phyloP scores from a whole-genome alignment of 2,329 filamentous ascomycete species.

The Monilinia fructigena region DNA sequence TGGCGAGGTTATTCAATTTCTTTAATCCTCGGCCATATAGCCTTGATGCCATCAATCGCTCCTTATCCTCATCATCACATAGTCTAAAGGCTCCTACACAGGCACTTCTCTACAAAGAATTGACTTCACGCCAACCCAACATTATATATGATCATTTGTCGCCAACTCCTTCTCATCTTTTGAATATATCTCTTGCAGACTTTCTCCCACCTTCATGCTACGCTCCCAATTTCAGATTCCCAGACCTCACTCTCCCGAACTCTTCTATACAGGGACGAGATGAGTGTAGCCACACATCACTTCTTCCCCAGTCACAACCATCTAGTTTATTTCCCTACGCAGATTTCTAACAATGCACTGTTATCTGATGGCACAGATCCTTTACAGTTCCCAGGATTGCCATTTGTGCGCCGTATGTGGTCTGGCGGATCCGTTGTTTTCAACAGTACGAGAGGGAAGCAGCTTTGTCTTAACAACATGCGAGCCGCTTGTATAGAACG shows the following conservation, averaged over 20 bases:
- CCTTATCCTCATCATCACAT: constrained; percentile 8
- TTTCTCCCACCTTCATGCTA: constrained; percentile 47
- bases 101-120: constrained; percentile 27
- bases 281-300: background rate
- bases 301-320: constrained; percentile 70
- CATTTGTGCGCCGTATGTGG: constrained; percentile 82
- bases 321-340: constrained; percentile 81
- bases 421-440: constrained; percentile 73
- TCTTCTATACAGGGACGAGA: constrained; percentile 5
- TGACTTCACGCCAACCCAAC: constrained; percentile 33
- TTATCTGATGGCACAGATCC: constrained; percentile 82
- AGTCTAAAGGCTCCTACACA: constrained; percentile 23
- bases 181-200: constrained; percentile 60
- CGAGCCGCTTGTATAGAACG: constrained; percentile 47
- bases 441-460: constrained; percentile 30
- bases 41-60: constrained; percentile 9
- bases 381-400: constrained; percentile 69
- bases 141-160: constrained; percentile 52
- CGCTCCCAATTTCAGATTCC: constrained; percentile 27
- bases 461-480: constrained; percentile 40
- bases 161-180: constrained; percentile 62
- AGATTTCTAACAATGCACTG: constrained; percentile 59
- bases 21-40: constrained; percentile 11
- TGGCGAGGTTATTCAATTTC: constrained; percentile 25
- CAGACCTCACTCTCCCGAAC: constrained; percentile 29